Base-by-base conservation (phyloP, 2,329 filamentous ascomycete genomes). In the Aspergillus viridinutans region DNA sequence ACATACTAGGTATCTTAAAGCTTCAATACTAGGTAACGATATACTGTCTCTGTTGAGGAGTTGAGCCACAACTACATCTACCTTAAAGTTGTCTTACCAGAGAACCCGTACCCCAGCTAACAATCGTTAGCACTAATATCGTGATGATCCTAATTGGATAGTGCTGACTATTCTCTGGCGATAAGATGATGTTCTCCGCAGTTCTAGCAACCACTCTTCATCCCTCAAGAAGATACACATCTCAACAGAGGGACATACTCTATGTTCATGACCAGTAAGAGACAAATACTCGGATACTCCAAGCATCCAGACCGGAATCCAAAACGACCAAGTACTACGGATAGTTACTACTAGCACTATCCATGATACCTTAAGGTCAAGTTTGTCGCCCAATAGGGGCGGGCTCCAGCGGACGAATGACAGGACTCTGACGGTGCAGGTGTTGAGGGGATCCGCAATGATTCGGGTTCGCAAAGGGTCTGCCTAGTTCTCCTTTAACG, bases 401-500 rank as follows among this genome's bases (percentile, higher is more conserved):
- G 32, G 32, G n/a, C 21, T 47, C 54, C 52, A 57, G 59, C 54
- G 57, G 65, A 60, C 67, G 66, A 69, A 69, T 69, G 61, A 62
- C 58, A 63, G 57, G 10, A 40, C 56, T 43, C 53, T 57, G 5
- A 58, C 26, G 8, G 59, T 50, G 52, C 67, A 63, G 66, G 67
- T 69, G 63, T 54, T 52, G 55, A 50, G 45, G 45, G 26, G 23
- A 43, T 20, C 43, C 42, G 47, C 50, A 38, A 25, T 53, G 51
- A 54, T 56, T 58, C 56, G 40, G 32, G 17, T 28, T 42, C 35
- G 45, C 23, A 55, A 40, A 21, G 38, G 32, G 35, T 28, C 23
- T 14, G 32, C 12, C 29, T 32, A 32, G 14, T 38, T 38, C 14
- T 38, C 32, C 32, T 38, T 14, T 35, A 17, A 35, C 5, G 32